Evolutionary conservation across 2,329 filamentous ascomycete species (phyloP).

Genomic region (Aspergillus pseudonomiae): DNA sequence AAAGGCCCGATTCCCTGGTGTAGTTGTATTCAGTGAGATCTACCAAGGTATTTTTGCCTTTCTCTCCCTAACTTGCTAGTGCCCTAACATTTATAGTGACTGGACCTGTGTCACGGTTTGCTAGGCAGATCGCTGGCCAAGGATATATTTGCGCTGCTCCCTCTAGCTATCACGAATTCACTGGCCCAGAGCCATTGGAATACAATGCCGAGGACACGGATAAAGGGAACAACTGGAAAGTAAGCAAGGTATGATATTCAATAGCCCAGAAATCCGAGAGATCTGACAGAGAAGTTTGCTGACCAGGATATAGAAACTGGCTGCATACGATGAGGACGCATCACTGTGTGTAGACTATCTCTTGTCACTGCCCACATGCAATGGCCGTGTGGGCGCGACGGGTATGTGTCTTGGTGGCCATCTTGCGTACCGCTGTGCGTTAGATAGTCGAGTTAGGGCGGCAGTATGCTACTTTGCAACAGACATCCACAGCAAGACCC

Average conservation of each 20-base stretch:
- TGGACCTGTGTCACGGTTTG: slow-evolving; percentile 85
- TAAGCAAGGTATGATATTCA: slow-evolving; percentile 64
- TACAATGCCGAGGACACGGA: slow-evolving; percentile 90
- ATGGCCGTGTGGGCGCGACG: slow-evolving; percentile 74
- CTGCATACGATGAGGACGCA: slow-evolving; percentile 83
- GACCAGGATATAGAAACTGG: slow-evolving; percentile 62
- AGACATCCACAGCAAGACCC: slow-evolving; percentile 78
- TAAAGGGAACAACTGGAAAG: slow-evolving; percentile 82
- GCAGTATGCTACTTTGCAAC: slow-evolving; percentile 90
- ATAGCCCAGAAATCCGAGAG: not conserved
- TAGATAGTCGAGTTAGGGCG: slow-evolving; percentile 76
- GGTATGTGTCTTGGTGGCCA: slow-evolving; percentile 96
- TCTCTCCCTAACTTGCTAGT: not conserved
- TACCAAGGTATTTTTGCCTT: slow-evolving; percentile 73
- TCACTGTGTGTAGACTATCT: slow-evolving; percentile 69
- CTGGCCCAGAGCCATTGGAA: slow-evolving; percentile 76
- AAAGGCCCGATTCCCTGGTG: slow-evolving; percentile 84
- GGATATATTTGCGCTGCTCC: slow-evolving; percentile 93
- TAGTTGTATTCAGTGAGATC: slow-evolving; percentile 90
- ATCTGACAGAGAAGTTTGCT: not conserved
- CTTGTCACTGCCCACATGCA: slow-evolving; percentile 74
- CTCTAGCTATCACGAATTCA: slow-evolving; percentile 92
- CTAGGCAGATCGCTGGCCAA: slow-evolving; percentile 86
- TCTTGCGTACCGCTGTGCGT: slow-evolving; percentile 71
- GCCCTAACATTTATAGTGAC: slow-evolving; percentile 63